phyloP scores from a whole-genome alignment of 1,284 basidiomycete species.

The Inonotus hispidus region DNA sequence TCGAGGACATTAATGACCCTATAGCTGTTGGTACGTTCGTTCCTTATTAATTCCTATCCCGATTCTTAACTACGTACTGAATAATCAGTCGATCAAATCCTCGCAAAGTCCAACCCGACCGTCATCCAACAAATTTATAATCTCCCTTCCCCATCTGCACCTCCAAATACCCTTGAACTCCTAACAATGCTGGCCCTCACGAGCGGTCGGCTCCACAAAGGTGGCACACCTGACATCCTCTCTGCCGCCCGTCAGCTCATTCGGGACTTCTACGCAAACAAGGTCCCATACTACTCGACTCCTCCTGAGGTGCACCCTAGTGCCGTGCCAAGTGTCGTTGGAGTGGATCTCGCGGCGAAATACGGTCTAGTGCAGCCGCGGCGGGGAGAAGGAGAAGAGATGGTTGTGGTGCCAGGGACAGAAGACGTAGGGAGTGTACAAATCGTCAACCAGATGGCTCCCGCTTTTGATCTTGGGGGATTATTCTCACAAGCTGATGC shows the following conservation, averaged over 20 bases:
- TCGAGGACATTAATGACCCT: constrained; percentile 90
- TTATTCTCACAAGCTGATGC: constrained; percentile 72
- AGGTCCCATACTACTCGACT: constrained; percentile 83
- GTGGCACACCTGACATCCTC: constrained; percentile 87
- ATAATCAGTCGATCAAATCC: constrained; percentile 74
- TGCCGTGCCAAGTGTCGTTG: constrained; percentile 52
- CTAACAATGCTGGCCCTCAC: constrained; percentile 87
- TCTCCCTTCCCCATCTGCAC: constrained; percentile 64
- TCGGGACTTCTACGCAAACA: constrained; percentile 94
- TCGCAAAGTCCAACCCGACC: constrained; percentile 60
- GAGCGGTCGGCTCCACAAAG: constrained; percentile 85
- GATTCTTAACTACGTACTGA: neutral
- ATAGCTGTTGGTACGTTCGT: constrained; percentile 69
- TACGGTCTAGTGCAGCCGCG: constrained; percentile 2
- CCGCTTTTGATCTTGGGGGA: constrained; percentile 70
- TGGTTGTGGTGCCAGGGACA: constrained; percentile 56
- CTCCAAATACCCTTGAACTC: constrained; percentile 62
- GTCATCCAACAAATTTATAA: constrained; percentile 81
- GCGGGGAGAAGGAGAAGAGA: constrained; percentile 17
- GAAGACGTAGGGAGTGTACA: constrained; percentile 72
- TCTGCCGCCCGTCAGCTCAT: constrained; percentile 82
- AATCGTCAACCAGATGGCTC: constrained; percentile 59
- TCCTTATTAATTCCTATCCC: constrained; percentile 7
- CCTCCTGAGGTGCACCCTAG: constrained; percentile 80
- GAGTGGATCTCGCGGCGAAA: constrained; percentile 12